Base-by-base conservation (phyloP, 352 stramenopile species). In the Phytophthora foliorum region DNA sequence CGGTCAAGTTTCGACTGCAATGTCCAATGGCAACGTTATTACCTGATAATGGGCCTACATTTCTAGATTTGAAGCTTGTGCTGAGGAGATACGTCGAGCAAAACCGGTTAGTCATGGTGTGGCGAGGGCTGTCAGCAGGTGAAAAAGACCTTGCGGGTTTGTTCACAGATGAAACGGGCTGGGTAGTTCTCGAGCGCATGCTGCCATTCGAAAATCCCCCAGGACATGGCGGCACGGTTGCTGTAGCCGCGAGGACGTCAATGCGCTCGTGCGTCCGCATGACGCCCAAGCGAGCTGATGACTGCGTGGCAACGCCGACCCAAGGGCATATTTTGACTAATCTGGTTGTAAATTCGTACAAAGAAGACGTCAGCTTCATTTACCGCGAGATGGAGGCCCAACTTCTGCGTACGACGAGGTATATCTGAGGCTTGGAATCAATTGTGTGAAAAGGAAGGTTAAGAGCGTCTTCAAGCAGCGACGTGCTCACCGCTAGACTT, bases 311-410 rank as follows among this genome's bases (percentile, higher is more conserved):
- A 0, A 52, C 39, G 4, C 34, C 29, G 13, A 25, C 2, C 1
- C 67, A 75, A 59, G 16, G 41, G 5, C 52, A 21, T 2, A 29
- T 64, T 24, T 57, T 79, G 61, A 69, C 46, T 6, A 58, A 74
- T 36, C 21, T 75, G 10, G 73, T 80, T 32, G 62, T 80, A 17
- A 72, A 70, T 42, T 75, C 73, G 9, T 78, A 80, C 14, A 56
- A 80, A 44, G 63, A 80, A 65, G 73, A 80, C 38, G 73, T 80
- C 7, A 67, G 64, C 13, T 72, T 77, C 19, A 78, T 80, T 42
- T 76, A 79, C 46, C 72, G 72, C 14, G 72, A 79, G 38, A 79
- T 79, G 67, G 72, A 79, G 41, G 55, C 72, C 9, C 53, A 74
- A 56, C 51, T 79, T n/a, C 41, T 79, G 19, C 72, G 72, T 5